Evolutionary conservation across 768 basidiomycete genomes (phyloP).

Genomic region (Austroboletus eburneus): DNA sequence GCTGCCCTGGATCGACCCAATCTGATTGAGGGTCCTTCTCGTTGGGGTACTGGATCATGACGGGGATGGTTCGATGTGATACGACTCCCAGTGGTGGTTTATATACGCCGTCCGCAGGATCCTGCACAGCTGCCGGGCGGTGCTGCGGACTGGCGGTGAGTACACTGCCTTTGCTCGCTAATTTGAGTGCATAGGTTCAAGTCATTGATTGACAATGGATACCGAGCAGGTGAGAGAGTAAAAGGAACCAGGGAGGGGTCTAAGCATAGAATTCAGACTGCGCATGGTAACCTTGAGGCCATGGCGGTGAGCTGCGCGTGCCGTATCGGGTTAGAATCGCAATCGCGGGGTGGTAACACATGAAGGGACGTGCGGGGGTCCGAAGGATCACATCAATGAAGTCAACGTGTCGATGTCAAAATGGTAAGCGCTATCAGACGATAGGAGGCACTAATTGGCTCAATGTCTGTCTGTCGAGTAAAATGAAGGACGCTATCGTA

Average conservation of each 20-base stretch:
- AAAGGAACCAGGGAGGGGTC: not conserved
- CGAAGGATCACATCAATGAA: slow-evolving; percentile 14
- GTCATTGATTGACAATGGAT: not conserved
- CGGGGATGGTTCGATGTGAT: not conserved
- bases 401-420: slow-evolving; percentile 3
- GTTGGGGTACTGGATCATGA: slow-evolving; percentile 21
- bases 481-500: slow-evolving; percentile 9
- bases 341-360: slow-evolving; percentile 10
- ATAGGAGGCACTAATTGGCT: not conserved
- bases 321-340: not conserved
- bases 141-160: not conserved
- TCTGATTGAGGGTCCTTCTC: slow-evolving; percentile 22
- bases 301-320: not conserved
- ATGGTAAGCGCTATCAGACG: not conserved
- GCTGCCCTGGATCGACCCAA: slow-evolving; percentile 9
- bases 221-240: too few species aligned
- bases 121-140: not conserved
- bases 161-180: not conserved
- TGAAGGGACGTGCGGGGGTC: slow-evolving; percentile 12
- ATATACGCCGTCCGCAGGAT: not conserved
- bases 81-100: not conserved
- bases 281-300: slow-evolving; percentile 1
- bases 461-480: not conserved
- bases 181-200: not conserved
- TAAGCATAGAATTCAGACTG: not conserved